Percentiles rank a stretch among this genome's conserved stretches.
These are phyloP conservation scores for Phyllosticta ampelicida DNA, from an alignment of 2,329 filamentous ascomycete species.

Conservation along the genomic window DNA sequence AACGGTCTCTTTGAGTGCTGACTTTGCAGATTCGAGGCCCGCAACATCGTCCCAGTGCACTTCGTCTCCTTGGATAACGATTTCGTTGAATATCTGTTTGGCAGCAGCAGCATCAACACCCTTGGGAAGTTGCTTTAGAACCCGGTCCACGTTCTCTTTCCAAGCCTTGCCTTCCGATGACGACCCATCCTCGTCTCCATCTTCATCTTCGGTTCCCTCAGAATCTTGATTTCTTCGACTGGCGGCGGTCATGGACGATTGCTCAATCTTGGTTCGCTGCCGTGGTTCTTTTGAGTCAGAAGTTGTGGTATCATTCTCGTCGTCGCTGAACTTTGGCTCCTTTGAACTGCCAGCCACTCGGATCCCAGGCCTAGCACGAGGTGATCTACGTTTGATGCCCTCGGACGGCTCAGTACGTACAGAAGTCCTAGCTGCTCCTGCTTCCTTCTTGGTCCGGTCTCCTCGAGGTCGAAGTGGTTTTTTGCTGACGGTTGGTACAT, in stretches of 20 bases:
- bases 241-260: neutral
- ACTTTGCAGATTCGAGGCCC: constrained; percentile 81
- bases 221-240: neutral
- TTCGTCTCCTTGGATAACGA: constrained; percentile 86
- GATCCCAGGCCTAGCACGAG: neutral
- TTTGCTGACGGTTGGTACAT: neutral
- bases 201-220: neutral
- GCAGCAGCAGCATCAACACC: constrained; percentile 76
- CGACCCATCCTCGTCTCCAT: constrained; percentile 11
- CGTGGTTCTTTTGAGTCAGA: neutral
- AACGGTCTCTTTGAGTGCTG: constrained; percentile 84
- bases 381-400: neutral
- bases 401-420: neutral
- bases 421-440: neutral
- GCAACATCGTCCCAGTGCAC: constrained; percentile 93
- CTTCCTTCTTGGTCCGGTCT: neutral
- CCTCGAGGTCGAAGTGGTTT: constrained; percentile 18
- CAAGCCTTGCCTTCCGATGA: constrained; percentile 24
- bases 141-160: constrained; percentile 21
- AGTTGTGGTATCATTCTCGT: constrained; percentile 5
- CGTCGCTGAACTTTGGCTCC: neutral
- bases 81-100: constrained; percentile 89
- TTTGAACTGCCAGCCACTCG: neutral
- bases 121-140: constrained; percentile 68
- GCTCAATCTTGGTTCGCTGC: neutral